Conservation (phyloP, 148 eudicot species). For the Polygonum aviculare region DNA sequence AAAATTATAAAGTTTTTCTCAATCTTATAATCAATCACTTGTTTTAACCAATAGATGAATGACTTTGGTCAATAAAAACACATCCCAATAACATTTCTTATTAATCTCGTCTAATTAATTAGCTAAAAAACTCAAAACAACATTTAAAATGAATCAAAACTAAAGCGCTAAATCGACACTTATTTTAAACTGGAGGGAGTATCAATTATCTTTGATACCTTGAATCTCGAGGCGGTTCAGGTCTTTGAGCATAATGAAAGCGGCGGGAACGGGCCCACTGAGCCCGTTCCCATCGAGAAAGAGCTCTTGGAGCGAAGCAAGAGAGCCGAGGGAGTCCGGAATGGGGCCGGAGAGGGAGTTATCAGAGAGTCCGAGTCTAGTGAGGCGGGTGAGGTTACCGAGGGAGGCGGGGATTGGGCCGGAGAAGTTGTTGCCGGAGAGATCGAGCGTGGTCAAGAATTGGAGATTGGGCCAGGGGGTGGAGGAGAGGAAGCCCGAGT, state of each 20-base stretch:
- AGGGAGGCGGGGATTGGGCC: slow-evolving; percentile 65
- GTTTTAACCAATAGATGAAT: too few species aligned
- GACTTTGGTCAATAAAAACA: too few species aligned
- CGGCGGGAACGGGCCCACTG: slow-evolving; percentile 33
- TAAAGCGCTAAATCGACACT: too few species aligned
- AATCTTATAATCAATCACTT: too few species aligned
- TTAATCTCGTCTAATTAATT: too few species aligned
- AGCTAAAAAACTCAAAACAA: too few species aligned
- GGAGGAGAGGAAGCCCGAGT: slow-evolving; percentile 29
- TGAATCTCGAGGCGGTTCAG: slow-evolving; percentile 56
- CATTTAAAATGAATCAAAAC: too few species aligned
- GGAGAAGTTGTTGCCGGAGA: slow-evolving; percentile 41
- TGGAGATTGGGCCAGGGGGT: slow-evolving; percentile 26
- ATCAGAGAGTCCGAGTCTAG: slow-evolving; percentile 33
- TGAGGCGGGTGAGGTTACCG: slow-evolving; percentile 37
- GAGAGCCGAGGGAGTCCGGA: slow-evolving; percentile 45
- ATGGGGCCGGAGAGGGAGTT: slow-evolving; percentile 54
- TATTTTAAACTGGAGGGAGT: too few species aligned
- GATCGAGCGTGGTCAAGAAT: slow-evolving; percentile 34
- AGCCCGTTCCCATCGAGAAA: slow-evolving; percentile 47
- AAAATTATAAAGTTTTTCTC: too few species aligned
- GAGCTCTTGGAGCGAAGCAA: slow-evolving; percentile 44
- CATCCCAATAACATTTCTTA: too few species aligned
- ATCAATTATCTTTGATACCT: not conserved
- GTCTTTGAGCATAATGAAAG: slow-evolving; percentile 30